Evolutionary conservation across 345 rosid genomes (phyloP).

Genomic region (Boechera stricta): DNA sequence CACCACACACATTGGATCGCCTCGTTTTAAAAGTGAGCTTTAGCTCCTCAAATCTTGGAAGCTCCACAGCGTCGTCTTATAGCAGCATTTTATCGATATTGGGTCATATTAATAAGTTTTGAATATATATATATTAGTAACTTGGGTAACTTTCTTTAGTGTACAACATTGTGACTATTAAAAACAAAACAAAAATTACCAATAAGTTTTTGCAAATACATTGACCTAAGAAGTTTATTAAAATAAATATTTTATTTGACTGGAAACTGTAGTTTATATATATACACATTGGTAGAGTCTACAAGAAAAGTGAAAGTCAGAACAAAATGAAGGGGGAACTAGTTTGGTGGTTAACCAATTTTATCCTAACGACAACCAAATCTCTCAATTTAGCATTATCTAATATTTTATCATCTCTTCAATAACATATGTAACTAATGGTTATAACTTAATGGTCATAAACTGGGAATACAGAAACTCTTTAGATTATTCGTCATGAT

Average conservation of each 20-base stretch:
- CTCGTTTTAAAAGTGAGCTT: no score
- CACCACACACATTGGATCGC: no score
- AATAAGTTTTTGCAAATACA: no score
- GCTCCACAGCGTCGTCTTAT: not conserved
- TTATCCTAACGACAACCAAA: slow-evolving; percentile 39
- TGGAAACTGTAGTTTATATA: no score
- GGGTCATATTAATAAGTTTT: not conserved
- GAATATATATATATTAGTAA: no score
- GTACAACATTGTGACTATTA: no score
- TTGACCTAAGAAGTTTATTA: no score
- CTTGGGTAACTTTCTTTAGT: not conserved
- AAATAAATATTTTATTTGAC: no score
- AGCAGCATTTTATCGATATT: not conserved
- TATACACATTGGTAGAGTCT: not conserved
- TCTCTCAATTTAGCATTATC: slow-evolving; percentile 18
- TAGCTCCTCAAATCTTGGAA: no score
- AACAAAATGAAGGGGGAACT: not conserved
- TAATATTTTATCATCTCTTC: not conserved
- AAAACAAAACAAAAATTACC: no score
- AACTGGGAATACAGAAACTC: not conserved
- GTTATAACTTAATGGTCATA: not conserved
- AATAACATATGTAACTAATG: not conserved
- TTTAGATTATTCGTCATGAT: slow-evolving; percentile 1
- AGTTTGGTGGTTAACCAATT: slow-evolving; percentile 50
- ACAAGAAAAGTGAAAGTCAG: slow-evolving; percentile 23